These are phyloP conservation scores for Alternaria arborescens DNA, from an alignment of 2,329 filamentous ascomycete species.

Conservation along the genomic window DNA sequence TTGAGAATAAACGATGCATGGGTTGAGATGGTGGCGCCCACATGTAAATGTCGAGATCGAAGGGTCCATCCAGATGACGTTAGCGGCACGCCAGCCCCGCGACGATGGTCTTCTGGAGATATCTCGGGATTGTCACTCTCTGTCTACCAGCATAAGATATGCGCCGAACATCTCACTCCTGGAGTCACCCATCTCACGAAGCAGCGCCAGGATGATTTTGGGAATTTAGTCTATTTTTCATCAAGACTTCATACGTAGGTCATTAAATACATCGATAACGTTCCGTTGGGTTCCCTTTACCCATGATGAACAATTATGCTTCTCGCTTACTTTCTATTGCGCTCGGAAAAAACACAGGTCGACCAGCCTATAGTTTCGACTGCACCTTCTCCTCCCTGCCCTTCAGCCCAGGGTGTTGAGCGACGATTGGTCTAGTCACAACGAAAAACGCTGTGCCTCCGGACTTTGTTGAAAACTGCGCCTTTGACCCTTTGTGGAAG, in stretches of 20 bases:
- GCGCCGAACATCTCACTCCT: not conserved
- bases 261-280: not conserved
- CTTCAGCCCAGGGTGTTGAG: conserved; percentile 28
- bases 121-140: not conserved
- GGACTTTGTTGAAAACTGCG: conserved; percentile 34
- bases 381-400: conserved; percentile 31
- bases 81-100: conserved; percentile 4
- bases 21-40: conserved; percentile 7
- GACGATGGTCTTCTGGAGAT: not conserved
- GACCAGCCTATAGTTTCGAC: conserved; percentile 17
- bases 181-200: not conserved
- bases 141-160: not conserved
- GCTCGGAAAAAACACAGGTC: accelerated
- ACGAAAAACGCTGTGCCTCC: conserved; percentile 34
- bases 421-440: conserved; percentile 32
- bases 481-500: conserved; percentile 37
- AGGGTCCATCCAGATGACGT: conserved; percentile 15
- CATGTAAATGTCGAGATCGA: conserved; percentile 9
- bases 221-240: not conserved
- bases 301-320: not conserved
- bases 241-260: not conserved
- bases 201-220: not conserved
- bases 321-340: not conserved
- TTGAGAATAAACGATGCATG: conserved; percentile 9
- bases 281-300: not conserved